These are phyloP conservation scores for Entophlyctis luteolus DNA, from an alignment of 192 early-diverging fungal genomes.

Conservation along the genomic window DNA sequence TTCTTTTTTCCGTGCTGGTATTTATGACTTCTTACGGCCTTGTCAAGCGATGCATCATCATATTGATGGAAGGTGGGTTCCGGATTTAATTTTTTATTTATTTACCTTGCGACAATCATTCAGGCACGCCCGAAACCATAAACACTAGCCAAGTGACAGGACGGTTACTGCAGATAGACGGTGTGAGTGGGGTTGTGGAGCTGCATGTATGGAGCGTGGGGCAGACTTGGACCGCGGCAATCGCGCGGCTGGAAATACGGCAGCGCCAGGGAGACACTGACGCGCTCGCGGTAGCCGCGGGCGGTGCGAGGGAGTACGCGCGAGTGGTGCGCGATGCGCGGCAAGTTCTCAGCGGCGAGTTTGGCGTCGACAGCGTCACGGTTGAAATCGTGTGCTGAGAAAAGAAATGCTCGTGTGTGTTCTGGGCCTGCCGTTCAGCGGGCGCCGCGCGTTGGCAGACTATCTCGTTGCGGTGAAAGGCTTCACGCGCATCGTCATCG, in stretches of 20 bases:
- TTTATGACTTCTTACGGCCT: conserved; percentile 65
- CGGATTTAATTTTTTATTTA: neutral
- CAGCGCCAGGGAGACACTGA: no score
- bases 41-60: conserved; percentile 57
- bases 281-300: neutral
- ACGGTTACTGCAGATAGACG: neutral
- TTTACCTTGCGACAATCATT: neutral
- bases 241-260: neutral
- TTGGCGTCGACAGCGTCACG: neutral
- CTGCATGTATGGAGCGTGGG: neutral
- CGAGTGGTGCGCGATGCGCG: neutral
- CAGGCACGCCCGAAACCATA: neutral
- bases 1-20: conserved; percentile 74
- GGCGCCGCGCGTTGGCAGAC: conserved; percentile 61
- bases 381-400: neutral
- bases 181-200: neutral
- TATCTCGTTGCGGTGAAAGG: conserved; percentile 50
- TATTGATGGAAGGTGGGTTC: conserved; percentile 70
- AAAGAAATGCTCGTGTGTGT: conserved; percentile 68
- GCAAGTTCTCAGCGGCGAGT: neutral
- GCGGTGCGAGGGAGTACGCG: neutral
- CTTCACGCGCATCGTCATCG: conserved; percentile 46
- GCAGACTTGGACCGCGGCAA: neutral
- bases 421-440: conserved; percentile 60
- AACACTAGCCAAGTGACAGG: neutral